Evolutionary conservation across 2,329 filamentous ascomycete species (phyloP).

Genomic region (Neophaeococcomyces aloes): DNA sequence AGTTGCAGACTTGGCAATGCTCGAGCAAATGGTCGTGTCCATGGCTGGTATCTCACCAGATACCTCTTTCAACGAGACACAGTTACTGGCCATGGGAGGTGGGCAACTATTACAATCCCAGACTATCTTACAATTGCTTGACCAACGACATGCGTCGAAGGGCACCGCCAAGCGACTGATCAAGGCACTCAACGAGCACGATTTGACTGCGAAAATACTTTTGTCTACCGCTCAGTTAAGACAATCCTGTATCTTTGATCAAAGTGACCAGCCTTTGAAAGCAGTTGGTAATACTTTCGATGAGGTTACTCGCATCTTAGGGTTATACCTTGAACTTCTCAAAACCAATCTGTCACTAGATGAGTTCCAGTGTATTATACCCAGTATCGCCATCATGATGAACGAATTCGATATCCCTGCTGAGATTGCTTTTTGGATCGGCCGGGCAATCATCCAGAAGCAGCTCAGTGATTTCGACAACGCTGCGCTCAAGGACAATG

Average conservation of each 20-base stretch:
- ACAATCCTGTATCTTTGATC: slow-evolving; percentile 71
- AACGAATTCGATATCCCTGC: slow-evolving; percentile 68
- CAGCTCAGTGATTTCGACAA: slow-evolving; percentile 42
- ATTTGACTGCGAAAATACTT: slow-evolving; percentile 71
- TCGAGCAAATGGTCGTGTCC: slow-evolving; percentile 78
- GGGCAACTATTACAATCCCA: slow-evolving; percentile 69
- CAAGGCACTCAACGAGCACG: slow-evolving; percentile 64
- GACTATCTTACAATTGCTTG: slow-evolving; percentile 67
- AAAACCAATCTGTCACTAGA: slow-evolving; percentile 64
- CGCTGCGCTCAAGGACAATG: slow-evolving; percentile 21
- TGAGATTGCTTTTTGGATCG: slow-evolving; percentile 74
- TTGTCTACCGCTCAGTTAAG: slow-evolving; percentile 84
- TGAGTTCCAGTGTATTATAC: slow-evolving; percentile 70
- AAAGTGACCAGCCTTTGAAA: slow-evolving; percentile 72
- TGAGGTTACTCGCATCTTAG: slow-evolving; percentile 73
- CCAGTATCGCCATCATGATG: slow-evolving; percentile 63
- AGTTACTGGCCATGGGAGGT: slow-evolving; percentile 79
- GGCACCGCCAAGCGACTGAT: slow-evolving; percentile 70
- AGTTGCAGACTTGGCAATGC: slow-evolving; percentile 78
- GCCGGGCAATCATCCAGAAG: slow-evolving; percentile 61
- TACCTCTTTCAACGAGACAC: slow-evolving; percentile 75
- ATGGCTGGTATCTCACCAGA: slow-evolving; percentile 92
- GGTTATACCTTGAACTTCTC: slow-evolving; percentile 81
- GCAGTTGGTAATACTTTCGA: slow-evolving; percentile 79
- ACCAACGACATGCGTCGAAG: slow-evolving; percentile 66